These are phyloP conservation scores for Tetragonia tetragonoides DNA, from an alignment of 148 eudicot genomes.

Conservation along the genomic window DNA sequence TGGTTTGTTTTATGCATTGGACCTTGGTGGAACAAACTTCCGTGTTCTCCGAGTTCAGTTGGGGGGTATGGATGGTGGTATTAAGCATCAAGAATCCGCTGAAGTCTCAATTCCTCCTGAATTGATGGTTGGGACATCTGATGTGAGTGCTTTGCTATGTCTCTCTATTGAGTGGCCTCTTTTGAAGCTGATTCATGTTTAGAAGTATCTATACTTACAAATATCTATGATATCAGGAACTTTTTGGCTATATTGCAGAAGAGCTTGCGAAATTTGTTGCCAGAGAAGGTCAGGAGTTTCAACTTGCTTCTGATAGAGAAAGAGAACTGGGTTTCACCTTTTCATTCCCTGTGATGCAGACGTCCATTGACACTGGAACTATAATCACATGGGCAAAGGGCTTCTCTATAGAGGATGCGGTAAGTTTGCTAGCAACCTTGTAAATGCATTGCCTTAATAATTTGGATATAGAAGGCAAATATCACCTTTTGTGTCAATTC, in stretches of 20 bases:
- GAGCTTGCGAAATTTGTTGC: constrained; percentile 62
- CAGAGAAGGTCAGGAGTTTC: constrained; percentile 46
- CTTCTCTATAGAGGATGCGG: constrained; percentile 58
- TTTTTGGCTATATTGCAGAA: constrained; percentile 66
- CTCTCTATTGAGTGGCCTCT: neutral
- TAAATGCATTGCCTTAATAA: neutral
- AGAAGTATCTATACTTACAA: constrained; percentile 12
- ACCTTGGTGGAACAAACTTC: constrained; percentile 85
- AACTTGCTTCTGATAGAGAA: constrained; percentile 46
- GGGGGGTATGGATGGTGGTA: constrained; percentile 40
- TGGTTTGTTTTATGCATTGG: constrained; percentile 75
- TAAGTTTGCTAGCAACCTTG: constrained; percentile 17
- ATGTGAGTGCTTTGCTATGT: constrained; percentile 35
- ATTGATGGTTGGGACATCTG: constrained; percentile 67
- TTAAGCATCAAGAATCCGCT: constrained; percentile 53
- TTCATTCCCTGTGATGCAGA: constrained; percentile 79
- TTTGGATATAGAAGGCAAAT: neutral
- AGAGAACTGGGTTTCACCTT: constrained; percentile 82
- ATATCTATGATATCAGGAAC: constrained; percentile 44
- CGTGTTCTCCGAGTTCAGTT: constrained; percentile 65
- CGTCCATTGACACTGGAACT: constrained; percentile 62
- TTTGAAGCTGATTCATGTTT: neutral
- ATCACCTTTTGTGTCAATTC: neutral
- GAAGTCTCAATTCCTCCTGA: constrained; percentile 67
- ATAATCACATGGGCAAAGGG: constrained; percentile 77